Percentiles rank a stretch among this genome's conserved stretches.
phyloP scores from a whole-genome alignment of 495 filamentous ascomycete species.

The Hyaloscypha finlandica region DNA sequence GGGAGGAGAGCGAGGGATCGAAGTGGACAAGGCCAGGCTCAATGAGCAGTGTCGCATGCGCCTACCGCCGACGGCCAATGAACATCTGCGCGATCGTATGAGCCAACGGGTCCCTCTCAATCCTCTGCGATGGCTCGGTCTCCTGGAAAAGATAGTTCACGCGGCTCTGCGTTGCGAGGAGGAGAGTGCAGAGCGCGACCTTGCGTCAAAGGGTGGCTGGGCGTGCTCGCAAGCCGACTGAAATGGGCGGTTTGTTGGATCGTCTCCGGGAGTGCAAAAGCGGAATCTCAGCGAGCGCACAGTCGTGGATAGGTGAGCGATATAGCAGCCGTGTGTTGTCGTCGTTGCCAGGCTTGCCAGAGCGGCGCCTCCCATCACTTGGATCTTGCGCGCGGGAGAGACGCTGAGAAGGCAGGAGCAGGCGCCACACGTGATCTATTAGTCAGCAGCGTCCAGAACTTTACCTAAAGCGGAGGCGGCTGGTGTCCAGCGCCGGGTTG shows the following conservation, averaged over 20 bases:
- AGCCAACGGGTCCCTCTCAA: not conserved
- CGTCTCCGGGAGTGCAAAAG: not conserved
- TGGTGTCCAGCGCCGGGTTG: no score
- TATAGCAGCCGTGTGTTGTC: not conserved
- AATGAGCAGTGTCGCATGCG: constrained; percentile 30
- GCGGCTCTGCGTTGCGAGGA: constrained; percentile 19
- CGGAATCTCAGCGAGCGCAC: constrained; percentile 3
- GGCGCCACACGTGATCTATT: not conserved
- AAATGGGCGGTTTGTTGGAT: not conserved
- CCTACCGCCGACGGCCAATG: constrained; percentile 23
- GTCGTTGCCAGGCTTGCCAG: constrained; percentile 1
- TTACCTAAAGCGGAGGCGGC: not conserved
- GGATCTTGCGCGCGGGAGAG: constrained; percentile 2
- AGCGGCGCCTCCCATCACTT: constrained; percentile 4
- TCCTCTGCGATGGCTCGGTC: not conserved
- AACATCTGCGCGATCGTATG: constrained; percentile 28
- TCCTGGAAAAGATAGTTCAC: constrained; percentile 12
- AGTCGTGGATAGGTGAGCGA: not conserved
- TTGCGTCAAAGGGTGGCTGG: constrained; percentile 29
- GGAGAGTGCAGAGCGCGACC: constrained; percentile 33
- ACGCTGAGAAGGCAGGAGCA: not conserved
- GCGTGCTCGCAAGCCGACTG: constrained; percentile 6
- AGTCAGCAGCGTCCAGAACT: not conserved
- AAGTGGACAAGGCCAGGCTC: constrained; percentile 14
- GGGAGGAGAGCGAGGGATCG: constrained; percentile 6